Evolutionary conservation across 2,329 filamentous ascomycete species (phyloP), one percentile per base, ranked within the genome.

Genomic region (Sporothrix variecibatus): DNA sequence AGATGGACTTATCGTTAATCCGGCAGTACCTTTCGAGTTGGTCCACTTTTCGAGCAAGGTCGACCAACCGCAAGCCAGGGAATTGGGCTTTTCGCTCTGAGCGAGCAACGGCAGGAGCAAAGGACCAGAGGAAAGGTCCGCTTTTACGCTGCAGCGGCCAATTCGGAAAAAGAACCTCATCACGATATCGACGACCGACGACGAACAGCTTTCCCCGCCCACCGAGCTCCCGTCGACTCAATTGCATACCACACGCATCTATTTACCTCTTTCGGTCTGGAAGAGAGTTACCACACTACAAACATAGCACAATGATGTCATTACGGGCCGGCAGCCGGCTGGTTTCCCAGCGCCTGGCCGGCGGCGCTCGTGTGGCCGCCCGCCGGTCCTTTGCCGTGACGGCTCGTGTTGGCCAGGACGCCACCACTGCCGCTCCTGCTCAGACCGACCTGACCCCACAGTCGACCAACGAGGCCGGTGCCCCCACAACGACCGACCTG

Each of bases 361-460:
- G 62, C 28, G 60, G 49, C 26, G 53, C 6, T 65, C 23, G 38
- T 9, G 20, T 51, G 11, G 70, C 82, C 71, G 70, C 82, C 71
- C 83, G 81, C 77, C 86, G 87, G 73, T 80, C 85, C 64, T 88
- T 90, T 78, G 81, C 84, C 76, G 82, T 83, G 73, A 86, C 87
- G 26, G 81, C 84, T 65, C 84, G 84, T 74, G 83, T 84, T 76
- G 81, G 85, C 80, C 86, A 89, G 74, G 79, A 84, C 72, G 79
- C 83, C 15, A 80, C 81, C 51, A 76, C 80, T 4, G 77, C 84
- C 72, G 79, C 83, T 56, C 80, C 84, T 64, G 77, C 81, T 64
- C 78, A 81, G 75, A 83, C 83, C 58, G 78, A 69, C 68, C 81
- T 74, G 79, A 82, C 84, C 8, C 84, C 85, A 74, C 82, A 84